phyloP scores from a whole-genome alignment of 2,329 filamentous ascomycete genomes.

The Ophiostoma triangulosporum region DNA sequence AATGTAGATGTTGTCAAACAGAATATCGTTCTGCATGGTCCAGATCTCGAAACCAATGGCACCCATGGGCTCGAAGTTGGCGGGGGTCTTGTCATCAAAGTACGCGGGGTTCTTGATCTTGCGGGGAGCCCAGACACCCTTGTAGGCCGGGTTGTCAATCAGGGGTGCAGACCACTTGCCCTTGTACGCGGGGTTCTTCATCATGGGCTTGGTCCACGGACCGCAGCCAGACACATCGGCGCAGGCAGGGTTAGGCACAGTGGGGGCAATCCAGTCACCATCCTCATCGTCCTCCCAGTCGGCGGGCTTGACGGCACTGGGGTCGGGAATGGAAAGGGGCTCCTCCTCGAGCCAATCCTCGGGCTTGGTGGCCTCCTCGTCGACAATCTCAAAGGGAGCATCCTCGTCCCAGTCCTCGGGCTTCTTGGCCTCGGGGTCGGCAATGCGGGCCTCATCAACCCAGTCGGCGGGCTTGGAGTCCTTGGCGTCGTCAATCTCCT shows the following conservation, averaged over 20 bases:
- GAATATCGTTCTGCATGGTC: slow-evolving; percentile 98
- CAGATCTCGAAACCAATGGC: slow-evolving; percentile 98
- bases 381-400: slow-evolving; percentile 88
- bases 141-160: slow-evolving; percentile 97
- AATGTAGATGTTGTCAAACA: slow-evolving; percentile 99
- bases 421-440: slow-evolving; percentile 88
- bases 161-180: slow-evolving; percentile 91
- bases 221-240: slow-evolving; percentile 87
- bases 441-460: slow-evolving; percentile 85
- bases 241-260: slow-evolving; percentile 91
- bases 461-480: slow-evolving; percentile 91
- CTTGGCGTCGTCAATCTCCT: slow-evolving; percentile 89
- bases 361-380: slow-evolving; percentile 80
- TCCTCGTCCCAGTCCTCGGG: slow-evolving; percentile 99
- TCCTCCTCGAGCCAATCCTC: slow-evolving; percentile 95
- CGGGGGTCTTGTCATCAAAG: slow-evolving; percentile 92
- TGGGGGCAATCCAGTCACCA: slow-evolving; percentile 88
- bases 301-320: slow-evolving; percentile 92
- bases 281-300: slow-evolving; percentile 99
- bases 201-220: slow-evolving; percentile 81
- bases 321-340: slow-evolving; percentile 70
- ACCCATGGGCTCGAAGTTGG: slow-evolving; percentile 97
- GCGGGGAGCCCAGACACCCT: slow-evolving; percentile 84
- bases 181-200: slow-evolving; percentile 94
- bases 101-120: slow-evolving; percentile 96